A percentile compares a stretch with the other conserved stretches of the same genome.
Evolutionary conservation across 1,284 basidiomycete species (phyloP).

Genomic region (Microbotryum scabiosae): DNA sequence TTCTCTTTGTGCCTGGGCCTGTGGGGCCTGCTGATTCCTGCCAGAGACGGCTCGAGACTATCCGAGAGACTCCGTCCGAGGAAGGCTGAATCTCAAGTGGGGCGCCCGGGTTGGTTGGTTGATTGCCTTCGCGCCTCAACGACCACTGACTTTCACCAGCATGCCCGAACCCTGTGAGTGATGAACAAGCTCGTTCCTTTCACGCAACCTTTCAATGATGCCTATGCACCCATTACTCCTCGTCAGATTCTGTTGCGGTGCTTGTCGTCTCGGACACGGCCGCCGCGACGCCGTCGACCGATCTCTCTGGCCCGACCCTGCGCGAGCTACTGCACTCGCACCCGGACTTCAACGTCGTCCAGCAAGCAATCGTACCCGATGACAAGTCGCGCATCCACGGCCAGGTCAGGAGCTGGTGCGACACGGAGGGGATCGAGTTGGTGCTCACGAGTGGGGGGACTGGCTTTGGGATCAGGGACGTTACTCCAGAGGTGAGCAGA

Average conservation of each 20-base stretch:
- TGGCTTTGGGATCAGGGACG: conserved; percentile 68
- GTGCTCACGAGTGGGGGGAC: conserved; percentile 78
- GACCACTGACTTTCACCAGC: too few species aligned
- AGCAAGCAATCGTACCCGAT: conserved; percentile 52
- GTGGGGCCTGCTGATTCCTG: too few species aligned
- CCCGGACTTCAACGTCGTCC: conserved; percentile 23
- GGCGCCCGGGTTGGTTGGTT: too few species aligned
- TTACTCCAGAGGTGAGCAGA: conserved; percentile 62
- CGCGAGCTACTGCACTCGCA: conserved; percentile 44
- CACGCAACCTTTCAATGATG: too few species aligned
- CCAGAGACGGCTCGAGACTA: too few species aligned
- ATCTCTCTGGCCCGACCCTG: conserved; percentile 38
- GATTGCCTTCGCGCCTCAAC: too few species aligned
- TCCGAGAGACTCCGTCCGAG: too few species aligned
- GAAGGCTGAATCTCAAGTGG: too few species aligned
- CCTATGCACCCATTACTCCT: neutral
- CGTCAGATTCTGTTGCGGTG: conserved; percentile 13
- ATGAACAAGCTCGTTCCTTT: too few species aligned
- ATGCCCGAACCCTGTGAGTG: too few species aligned
- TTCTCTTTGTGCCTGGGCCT: too few species aligned
- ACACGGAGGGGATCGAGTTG: conserved; percentile 51
- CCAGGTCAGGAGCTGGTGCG: conserved; percentile 47
- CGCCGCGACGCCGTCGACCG: conserved; percentile 10
- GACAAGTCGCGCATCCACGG: conserved; percentile 50
- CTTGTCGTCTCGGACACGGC: conserved; percentile 32